phyloP scores from a whole-genome alignment of 345 rosid genomes.

The Gossypium australe region DNA sequence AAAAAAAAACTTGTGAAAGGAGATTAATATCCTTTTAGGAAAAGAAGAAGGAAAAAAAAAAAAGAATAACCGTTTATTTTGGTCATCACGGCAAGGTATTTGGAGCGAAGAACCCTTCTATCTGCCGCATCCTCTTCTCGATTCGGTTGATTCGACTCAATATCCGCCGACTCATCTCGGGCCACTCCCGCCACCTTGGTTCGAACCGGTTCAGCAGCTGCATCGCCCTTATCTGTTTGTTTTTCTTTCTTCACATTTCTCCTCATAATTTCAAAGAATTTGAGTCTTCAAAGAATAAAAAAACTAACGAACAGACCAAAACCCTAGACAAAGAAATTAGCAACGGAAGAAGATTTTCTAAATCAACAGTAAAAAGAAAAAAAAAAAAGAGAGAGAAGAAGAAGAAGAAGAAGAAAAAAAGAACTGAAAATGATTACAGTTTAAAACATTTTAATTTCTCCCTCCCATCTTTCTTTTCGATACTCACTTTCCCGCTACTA shows the following conservation, averaged over 20 bases:
- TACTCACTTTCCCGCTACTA: no score
- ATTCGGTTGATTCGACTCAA: slow-evolving; percentile 8
- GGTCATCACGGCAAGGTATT: slow-evolving; percentile 48
- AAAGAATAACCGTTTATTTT: slow-evolving; percentile 46
- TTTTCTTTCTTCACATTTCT: slow-evolving; percentile 28
- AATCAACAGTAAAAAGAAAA: no score
- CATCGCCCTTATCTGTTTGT: background rate
- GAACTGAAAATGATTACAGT: no score
- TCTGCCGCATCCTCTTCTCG: slow-evolving; percentile 18
- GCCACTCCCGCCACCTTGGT: background rate
- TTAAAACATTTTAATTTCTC: no score
- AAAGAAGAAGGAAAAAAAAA: background rate
- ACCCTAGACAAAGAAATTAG: no score
- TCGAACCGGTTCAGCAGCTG: background rate
- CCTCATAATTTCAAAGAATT: background rate
- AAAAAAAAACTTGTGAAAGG: background rate
- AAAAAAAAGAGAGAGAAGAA: no score
- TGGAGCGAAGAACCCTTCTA: slow-evolving; percentile 63
- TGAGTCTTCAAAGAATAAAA: no score
- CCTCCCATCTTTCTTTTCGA: no score
- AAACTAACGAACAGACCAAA: no score
- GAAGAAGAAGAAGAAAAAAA: no score
- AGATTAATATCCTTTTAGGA: background rate
- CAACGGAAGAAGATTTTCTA: no score
- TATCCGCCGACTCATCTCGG: background rate